Conservation (phyloP, 164 flowering plant genomes). For the Nymphaea thermarum region DNA sequence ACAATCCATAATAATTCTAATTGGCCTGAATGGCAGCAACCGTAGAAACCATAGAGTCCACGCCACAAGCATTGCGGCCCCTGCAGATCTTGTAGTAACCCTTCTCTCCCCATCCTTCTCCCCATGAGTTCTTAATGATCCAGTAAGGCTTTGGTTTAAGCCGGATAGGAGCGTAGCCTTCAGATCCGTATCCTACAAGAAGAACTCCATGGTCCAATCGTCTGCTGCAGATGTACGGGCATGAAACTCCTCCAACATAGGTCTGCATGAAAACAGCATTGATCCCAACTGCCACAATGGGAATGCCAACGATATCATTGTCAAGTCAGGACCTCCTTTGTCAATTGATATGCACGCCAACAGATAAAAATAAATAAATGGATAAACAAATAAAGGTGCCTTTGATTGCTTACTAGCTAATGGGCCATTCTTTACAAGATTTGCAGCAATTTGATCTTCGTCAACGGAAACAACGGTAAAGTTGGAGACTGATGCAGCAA, state of each 20-base stretch:
- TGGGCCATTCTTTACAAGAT: conserved; percentile 15
- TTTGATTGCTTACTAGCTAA: not conserved
- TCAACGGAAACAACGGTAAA: conserved; percentile 86
- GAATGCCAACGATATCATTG: not conserved
- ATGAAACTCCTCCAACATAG: conserved; percentile 78
- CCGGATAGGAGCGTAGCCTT: conserved; percentile 59
- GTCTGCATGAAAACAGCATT: conserved; percentile 96
- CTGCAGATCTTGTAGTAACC: conserved; percentile 93
- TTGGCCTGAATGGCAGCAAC: conserved; percentile 38
- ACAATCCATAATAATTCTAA: not conserved
- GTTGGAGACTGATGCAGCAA: conserved; percentile 77
- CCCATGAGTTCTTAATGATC: conserved; percentile 98
- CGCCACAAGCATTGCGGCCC: conserved; percentile 78
- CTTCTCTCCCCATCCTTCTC: conserved; percentile 77
- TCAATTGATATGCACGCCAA: not conserved
- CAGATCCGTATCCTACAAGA: conserved; percentile 73
- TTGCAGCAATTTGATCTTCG: conserved; percentile 94
- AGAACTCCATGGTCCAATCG: conserved; percentile 82
- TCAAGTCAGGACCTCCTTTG: not conserved
- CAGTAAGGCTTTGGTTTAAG: conserved; percentile 82
- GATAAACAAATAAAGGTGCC: not conserved
- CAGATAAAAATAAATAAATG: not conserved
- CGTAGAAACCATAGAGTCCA: conserved; percentile 88
- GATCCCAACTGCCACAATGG: conserved; percentile 58
- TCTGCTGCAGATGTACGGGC: conserved; percentile 64